Evolutionary conservation across 371 early-diverging fungal species (phyloP).

Genomic region (Mycotypha africana): DNA sequence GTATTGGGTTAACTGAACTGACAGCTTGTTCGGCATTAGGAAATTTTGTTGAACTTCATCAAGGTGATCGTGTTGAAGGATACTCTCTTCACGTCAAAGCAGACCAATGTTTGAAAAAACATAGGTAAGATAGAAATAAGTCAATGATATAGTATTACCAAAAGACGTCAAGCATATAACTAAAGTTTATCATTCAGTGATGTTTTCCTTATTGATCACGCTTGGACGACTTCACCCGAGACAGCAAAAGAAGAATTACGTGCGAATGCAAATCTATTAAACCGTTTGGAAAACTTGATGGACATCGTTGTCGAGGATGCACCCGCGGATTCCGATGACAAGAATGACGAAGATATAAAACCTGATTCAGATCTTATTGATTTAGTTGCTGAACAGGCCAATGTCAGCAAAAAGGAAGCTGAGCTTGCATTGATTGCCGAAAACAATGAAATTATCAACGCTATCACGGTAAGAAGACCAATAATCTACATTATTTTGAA

Average conservation of each 20-base stretch:
- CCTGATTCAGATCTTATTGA: conserved; percentile 32
- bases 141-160: no score
- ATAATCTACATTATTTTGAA: background rate
- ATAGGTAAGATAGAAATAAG: conserved; percentile 29
- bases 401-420: conserved; percentile 50
- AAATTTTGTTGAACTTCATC: conserved; percentile 45
- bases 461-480: conserved; percentile 47
- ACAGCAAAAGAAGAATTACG: conserved; percentile 48
- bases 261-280: conserved; percentile 47
- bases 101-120: conserved; percentile 42
- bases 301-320: conserved; percentile 48
- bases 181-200: conserved; percentile 25
- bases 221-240: conserved; percentile 68
- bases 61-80: conserved; percentile 49
- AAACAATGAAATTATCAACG: conserved; percentile 62
- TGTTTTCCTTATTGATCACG: conserved; percentile 66
- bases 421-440: conserved; percentile 50
- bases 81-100: conserved; percentile 56
- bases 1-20: no score
- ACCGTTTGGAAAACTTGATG: conserved; percentile 62
- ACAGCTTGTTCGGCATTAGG: no score
- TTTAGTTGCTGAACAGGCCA: conserved; percentile 56
- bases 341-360: conserved; percentile 25
- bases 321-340: conserved; percentile 28
- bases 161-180: no score